Evolutionary conservation across 352 stramenopile species (phyloP).

Genomic region (Vaucheria bursata): DNA sequence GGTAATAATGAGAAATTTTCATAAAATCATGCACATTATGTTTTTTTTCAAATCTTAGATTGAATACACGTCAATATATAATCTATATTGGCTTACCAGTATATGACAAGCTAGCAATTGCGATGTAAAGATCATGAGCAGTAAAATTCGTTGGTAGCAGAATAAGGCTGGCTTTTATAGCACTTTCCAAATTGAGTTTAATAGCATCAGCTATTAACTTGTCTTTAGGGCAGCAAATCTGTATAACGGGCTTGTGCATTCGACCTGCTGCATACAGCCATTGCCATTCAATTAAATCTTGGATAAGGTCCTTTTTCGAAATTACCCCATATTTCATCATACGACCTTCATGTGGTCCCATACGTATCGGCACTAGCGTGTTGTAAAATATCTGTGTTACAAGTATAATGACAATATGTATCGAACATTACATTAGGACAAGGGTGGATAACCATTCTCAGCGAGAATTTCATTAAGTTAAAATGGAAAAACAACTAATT

Average conservation of each 20-base stretch:
- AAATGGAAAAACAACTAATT: no score
- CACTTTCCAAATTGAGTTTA: background rate
- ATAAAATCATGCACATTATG: no score
- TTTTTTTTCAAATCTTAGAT: no score
- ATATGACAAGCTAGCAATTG: conserved; percentile 6
- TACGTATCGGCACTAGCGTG: background rate
- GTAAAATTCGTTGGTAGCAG: background rate
- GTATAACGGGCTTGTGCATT: conserved; percentile 11
- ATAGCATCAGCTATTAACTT: background rate
- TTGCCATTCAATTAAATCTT: background rate
- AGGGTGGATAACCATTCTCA: background rate
- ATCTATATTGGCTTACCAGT: background rate
- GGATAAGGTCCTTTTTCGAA: background rate
- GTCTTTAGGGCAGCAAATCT: background rate
- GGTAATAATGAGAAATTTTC: no score
- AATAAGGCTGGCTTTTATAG: background rate
- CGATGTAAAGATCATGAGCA: background rate
- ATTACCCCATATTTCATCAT: conserved; percentile 15
- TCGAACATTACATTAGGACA: background rate
- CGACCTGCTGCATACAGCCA: conserved; percentile 12
- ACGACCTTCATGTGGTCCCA: background rate
- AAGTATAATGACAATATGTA: background rate
- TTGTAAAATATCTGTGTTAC: background rate
- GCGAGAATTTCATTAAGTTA: no score
- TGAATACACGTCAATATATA: no score